A percentile compares a stretch with the other conserved stretches of the same genome.
These are phyloP conservation scores for Pleurotus sapidus DNA, from an alignment of 768 basidiomycete genomes.

Conservation along the genomic window DNA sequence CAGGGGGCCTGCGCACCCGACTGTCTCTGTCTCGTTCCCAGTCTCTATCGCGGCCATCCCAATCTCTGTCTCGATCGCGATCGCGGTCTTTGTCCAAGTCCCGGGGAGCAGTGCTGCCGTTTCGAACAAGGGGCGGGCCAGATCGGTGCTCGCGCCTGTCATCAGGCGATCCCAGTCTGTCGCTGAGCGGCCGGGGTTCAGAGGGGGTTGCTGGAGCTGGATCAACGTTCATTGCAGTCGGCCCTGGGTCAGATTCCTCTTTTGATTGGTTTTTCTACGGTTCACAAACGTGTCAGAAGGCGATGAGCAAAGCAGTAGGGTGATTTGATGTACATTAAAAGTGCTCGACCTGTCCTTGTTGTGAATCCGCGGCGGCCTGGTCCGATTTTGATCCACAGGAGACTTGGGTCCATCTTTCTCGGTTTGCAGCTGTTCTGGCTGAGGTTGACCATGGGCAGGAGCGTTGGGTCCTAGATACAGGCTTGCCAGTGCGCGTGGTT, in stretches of 20 bases:
- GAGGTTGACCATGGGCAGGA: conserved; percentile 13
- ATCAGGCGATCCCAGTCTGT: conserved; percentile 16
- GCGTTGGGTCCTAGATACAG: conserved; percentile 58
- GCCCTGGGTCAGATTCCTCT: conserved; percentile 4
- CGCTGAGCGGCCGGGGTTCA: neutral
- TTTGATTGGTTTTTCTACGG: neutral
- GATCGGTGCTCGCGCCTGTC: conserved; percentile 21
- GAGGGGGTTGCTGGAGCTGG: neutral
- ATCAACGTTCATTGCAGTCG: neutral
- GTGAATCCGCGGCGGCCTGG: conserved; percentile 20
- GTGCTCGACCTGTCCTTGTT: conserved; percentile 20
- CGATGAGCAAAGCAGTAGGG: neutral
- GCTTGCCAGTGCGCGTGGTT: conserved; percentile 60
- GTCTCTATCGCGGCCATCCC: conserved; percentile 17
- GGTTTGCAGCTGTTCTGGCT: conserved; percentile 15
- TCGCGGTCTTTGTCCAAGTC: conserved; percentile 36
- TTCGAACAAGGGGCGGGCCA: conserved; percentile 12
- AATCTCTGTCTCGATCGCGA: conserved; percentile 34
- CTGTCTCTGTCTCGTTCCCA: conserved; percentile 33
- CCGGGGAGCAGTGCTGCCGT: conserved; percentile 13
- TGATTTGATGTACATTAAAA: neutral
- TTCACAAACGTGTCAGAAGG: neutral
- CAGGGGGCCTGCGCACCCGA: conserved; percentile 37
- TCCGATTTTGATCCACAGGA: conserved; percentile 19
- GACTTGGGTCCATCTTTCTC: conserved; percentile 20